Evolutionary conservation across 2,329 filamentous ascomycete genomes (phyloP), one percentile per base, ranked within the genome.

Genomic region (Calonectria leucothoes): DNA sequence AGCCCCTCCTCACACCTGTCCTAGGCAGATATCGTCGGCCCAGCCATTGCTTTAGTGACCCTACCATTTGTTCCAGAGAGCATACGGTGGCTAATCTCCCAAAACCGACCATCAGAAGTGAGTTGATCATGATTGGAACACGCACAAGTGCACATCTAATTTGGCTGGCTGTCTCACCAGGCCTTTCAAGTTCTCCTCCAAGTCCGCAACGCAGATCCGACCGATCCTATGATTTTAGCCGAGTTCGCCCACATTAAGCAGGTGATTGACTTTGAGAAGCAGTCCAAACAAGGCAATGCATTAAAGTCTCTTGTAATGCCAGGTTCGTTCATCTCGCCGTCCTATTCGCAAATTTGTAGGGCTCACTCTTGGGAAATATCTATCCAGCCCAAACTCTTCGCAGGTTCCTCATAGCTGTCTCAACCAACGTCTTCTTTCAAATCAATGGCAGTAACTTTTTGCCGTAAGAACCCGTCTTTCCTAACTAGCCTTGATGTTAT

Each of bases 361-460:
- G n/a, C 42, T 66, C 3, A 59, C 4, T n/a, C n/a, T n/a, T n/a
- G n/a, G n/a, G 15, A 66, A 27, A 8, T 8, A 6, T 27, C 15
- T 33, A 12, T 1, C 10, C n/a, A 48, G 42, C 20, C 11, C 12
- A n/a, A 17, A 66, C 51, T 31, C 31, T 66, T 3, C 63, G 63
- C 11, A 45, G 63, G 8, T 66, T 66, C 2, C 23, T 35, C 29
- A 66, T 66, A 25, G 42, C 45, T 6, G 27, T 66, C 29, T 48
- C 49, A 7, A 66, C 63, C 17, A 45, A 66, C 12, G 31, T 66
- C 17, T 66, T 66, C 63, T 66, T 51, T 48, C 63, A 66, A 23
- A 37, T 48, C 6, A 66, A 66, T 35, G 63, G 63, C 8, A 49
- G 39, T 20, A 66, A 66, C 33, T 66, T 66, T 45, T 49, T 66